phyloP scores from a whole-genome alignment of 345 rosid species.

The Eucalyptus urophylla region DNA sequence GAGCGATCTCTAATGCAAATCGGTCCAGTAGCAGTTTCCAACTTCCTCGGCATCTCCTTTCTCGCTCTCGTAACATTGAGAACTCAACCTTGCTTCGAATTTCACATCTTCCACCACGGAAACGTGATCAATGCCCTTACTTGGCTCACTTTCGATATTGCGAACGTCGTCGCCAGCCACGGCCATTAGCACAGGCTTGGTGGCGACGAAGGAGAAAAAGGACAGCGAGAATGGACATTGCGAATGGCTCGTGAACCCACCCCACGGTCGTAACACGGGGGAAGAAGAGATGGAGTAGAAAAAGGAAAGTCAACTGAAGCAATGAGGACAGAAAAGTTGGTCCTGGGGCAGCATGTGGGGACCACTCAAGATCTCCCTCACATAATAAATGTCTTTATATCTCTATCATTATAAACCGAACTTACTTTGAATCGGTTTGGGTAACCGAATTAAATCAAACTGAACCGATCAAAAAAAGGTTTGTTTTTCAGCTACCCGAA shows the following conservation, averaged over 20 bases:
- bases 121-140: not conserved
- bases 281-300: not conserved
- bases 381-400: too few species aligned
- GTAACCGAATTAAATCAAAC: not conserved
- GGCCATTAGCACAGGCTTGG: conserved; percentile 6
- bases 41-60: not conserved
- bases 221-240: too few species aligned
- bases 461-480: not conserved
- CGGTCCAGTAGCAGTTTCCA: not conserved
- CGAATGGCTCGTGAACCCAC: too few species aligned
- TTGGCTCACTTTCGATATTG: not conserved
- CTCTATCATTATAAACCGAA: not conserved
- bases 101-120: not conserved
- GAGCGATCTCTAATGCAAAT: not conserved
- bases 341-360: too few species aligned
- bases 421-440: not conserved
- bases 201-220: too few species aligned
- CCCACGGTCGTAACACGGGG: too few species aligned
- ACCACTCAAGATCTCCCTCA: too few species aligned
- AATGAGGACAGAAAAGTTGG: too few species aligned
- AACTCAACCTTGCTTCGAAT: conserved; percentile 28
- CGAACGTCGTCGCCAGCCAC: not conserved
- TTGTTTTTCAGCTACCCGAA: too few species aligned
- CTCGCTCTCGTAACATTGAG: conserved; percentile 3
- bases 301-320: too few species aligned